A percentile compares a stretch with the other conserved stretches of the same genome.
Evolutionary conservation across 371 early-diverging fungal species (phyloP).

Genomic region (Actinomortierella ambigua): DNA sequence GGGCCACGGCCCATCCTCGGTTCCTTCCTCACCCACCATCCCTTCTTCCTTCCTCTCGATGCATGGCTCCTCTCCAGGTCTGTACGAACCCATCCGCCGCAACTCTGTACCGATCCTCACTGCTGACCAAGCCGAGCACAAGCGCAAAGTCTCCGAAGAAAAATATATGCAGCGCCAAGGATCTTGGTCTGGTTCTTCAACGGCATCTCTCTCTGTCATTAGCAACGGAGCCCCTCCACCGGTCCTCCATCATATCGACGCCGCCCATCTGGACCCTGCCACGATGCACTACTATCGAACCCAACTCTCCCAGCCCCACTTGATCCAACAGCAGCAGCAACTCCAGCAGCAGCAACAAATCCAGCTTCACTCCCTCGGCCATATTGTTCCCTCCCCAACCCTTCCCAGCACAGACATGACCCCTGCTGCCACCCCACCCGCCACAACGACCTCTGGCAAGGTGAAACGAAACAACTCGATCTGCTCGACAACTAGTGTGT

Average conservation of each 20-base stretch:
- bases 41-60: conserved; percentile 38
- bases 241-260: conserved; percentile 36
- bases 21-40: conserved; percentile 37
- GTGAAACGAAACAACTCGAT: conserved; percentile 46
- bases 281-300: conserved; percentile 47
- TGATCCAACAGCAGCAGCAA: conserved; percentile 26
- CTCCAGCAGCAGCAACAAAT: conserved; percentile 16
- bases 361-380: conserved; percentile 30
- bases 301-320: conserved; percentile 35
- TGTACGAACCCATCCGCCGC: conserved; percentile 42
- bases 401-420: too few relatives aligned
- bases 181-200: conserved; percentile 24
- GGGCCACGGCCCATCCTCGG: conserved; percentile 32
- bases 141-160: conserved; percentile 43
- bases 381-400: conserved; percentile 29
- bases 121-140: conserved; percentile 41
- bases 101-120: conserved; percentile 44
- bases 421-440: too few relatives aligned
- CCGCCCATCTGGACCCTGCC: conserved; percentile 31
- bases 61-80: conserved; percentile 30
- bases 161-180: conserved; percentile 44
- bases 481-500: conserved; percentile 43
- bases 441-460: conserved; percentile 6
- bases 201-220: too few relatives aligned
- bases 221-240: conserved; percentile 19